phyloP scores from a whole-genome alignment of 257 asterid genomes.

The Ilex asprella region DNA sequence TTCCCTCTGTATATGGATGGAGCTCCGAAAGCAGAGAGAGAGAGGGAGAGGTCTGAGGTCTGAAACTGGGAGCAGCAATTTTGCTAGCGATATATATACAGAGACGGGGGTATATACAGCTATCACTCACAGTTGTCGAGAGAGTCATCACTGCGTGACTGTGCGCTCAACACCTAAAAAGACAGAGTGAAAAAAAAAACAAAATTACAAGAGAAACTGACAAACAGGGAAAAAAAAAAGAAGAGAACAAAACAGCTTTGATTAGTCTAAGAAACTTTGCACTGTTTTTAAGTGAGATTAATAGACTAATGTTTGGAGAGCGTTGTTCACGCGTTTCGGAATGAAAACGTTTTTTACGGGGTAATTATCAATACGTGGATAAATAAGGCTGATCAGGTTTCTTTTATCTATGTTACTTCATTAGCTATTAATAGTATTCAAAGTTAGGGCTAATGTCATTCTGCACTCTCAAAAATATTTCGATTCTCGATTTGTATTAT shows the following conservation, averaged over 20 bases:
- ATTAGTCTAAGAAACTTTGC: slow-evolving; percentile 2
- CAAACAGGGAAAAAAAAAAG: slow-evolving; percentile 6
- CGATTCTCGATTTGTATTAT: no score
- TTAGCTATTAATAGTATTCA: no score
- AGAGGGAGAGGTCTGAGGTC: not conserved
- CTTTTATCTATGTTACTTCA: no score
- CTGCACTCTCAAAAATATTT: no score
- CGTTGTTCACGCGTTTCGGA: no score
- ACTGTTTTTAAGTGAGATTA: slow-evolving; percentile 12
- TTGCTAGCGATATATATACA: slow-evolving; percentile 11
- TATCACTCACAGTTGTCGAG: slow-evolving; percentile 3
- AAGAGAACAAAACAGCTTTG: slow-evolving; percentile 1
- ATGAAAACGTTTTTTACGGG: no score
- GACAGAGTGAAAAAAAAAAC: not conserved
- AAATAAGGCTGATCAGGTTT: no score
- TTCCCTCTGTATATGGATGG: not conserved
- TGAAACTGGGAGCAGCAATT: slow-evolving; percentile 18
- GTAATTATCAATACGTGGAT: no score
- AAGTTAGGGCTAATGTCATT: no score
- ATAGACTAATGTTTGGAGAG: slow-evolving; percentile 7
- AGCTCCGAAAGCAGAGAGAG: not conserved
- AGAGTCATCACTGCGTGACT: slow-evolving; percentile 18
- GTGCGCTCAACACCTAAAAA: slow-evolving; percentile 25
- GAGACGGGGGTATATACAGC: slow-evolving; percentile 11
- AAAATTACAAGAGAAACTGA: slow-evolving; percentile 3